Base-by-base conservation (phyloP, 2,329 filamentous ascomycete species). In the Fusarium camptoceras region DNA sequence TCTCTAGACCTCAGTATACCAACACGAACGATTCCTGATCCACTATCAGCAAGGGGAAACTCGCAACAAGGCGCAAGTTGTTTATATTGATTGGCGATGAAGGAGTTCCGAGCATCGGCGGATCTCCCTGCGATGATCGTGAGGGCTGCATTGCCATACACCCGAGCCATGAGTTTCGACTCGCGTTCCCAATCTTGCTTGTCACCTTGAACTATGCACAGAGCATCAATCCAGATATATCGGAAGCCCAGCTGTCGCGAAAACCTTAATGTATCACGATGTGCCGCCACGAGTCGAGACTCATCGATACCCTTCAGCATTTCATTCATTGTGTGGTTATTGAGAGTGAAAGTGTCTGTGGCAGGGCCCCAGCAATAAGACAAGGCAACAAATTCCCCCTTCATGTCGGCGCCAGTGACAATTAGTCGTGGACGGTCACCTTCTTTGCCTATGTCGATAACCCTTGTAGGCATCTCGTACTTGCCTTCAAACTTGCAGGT, bases 301-400 rank as follows among this genome's bases (percentile, higher is more conserved):
- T 59, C 47, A 11, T 48, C 34, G 3, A 64, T 37, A 2, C 46
- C 31, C 1, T 11, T 22, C 0, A 51, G 27, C 46, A 64, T 64
- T 1, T 9, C 44, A 3, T 42, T 16, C 27, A 64, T 64, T 0
- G 61, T 64, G 14, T n/a, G 9, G 25, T 11, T 9, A 10, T 51
- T 64, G 31, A 64, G 61, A 1, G 50, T 64, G 27, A 50, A 64
- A 2, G 59, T 57, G 11, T 63, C 59, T 18, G n/a, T 64, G 16
- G 22, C 61, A 12, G 59, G 59, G 2, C 61, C 61, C 61, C 61
- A 64, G 11, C 61, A 64, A 12, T 64, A 64, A 3, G 61, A 64
- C 2, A 64, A 8, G 0, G 61, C 61, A 12, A 64, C 18, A 3
- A 51, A 64, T 8, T 42, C 51, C 8, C 53, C 61, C 2, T 37